Conservation (phyloP, 2,329 filamentous ascomycete species). For the Verticillium nonalfalfae region DNA sequence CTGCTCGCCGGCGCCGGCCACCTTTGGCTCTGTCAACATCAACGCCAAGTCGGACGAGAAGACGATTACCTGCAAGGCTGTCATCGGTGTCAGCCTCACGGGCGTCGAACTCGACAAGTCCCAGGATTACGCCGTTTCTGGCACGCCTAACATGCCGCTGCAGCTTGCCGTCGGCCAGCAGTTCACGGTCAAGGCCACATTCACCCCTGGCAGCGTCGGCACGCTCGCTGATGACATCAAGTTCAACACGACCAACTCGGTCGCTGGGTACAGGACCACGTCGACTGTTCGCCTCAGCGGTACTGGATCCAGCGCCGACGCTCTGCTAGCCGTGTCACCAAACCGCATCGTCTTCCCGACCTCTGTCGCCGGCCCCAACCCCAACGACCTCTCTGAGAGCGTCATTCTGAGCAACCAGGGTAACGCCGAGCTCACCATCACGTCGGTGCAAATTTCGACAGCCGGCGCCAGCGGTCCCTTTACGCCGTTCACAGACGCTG, state of each 20-base stretch:
- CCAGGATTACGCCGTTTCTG: constrained; percentile 27
- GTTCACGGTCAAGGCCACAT: constrained; percentile 36
- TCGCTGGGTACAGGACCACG: constrained; percentile 35
- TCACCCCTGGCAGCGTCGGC: constrained; percentile 39
- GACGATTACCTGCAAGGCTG: constrained; percentile 39
- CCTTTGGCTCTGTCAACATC: constrained; percentile 39
- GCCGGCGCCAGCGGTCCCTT: constrained; percentile 37
- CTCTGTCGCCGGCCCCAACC: constrained; percentile 34
- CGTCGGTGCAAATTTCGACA: constrained; percentile 33
- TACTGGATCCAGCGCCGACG: constrained; percentile 34
- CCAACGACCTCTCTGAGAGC: constrained; percentile 30
- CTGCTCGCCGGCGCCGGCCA: constrained; percentile 29
- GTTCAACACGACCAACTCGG: constrained; percentile 38
- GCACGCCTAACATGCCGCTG: constrained; percentile 22
- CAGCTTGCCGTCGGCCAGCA: constrained; percentile 23
- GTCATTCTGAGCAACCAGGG: constrained; percentile 43
- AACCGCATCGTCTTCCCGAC: constrained; percentile 40
- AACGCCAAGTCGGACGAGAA: constrained; percentile 19
- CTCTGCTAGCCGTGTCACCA: constrained; percentile 41
- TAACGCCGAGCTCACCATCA: constrained; percentile 34
- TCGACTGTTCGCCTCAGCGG: constrained; percentile 40
- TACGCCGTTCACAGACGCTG: constrained; percentile 19
- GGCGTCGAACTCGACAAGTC: constrained; percentile 24
- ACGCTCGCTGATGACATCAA: constrained; percentile 37
- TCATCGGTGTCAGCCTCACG: constrained; percentile 33